Evolutionary conservation across 2,329 filamentous ascomycete genomes (phyloP).

Genomic region (Xylaria arbuscula): DNA sequence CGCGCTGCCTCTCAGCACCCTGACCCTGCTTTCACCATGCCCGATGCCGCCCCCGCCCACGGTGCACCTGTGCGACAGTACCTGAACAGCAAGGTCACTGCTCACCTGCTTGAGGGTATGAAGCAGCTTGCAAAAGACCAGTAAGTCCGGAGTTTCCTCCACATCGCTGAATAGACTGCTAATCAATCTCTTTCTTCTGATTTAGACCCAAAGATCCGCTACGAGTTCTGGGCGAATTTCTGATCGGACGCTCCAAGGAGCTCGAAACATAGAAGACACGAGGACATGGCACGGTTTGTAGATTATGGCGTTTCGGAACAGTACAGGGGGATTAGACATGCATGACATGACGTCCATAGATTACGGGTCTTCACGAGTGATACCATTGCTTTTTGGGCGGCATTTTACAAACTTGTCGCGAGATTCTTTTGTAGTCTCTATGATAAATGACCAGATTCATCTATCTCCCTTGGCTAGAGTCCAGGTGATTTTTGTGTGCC

Average conservation of each 20-base stretch:
- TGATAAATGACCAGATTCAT: conserved; percentile 35
- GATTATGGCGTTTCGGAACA: conserved; percentile 42
- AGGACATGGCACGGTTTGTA: conserved; percentile 27
- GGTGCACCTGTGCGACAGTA: conserved; percentile 77
- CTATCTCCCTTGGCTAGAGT: no score
- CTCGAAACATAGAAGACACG: conserved; percentile 57
- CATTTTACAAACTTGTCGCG: conserved; percentile 33
- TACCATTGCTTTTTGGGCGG: conserved; percentile 41
- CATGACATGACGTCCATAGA: conserved; percentile 30
- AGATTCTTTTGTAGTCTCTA: conserved; percentile 39
- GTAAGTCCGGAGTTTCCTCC: conserved; percentile 59
- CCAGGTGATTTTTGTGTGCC: conserved; percentile 40
- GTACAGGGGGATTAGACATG: conserved; percentile 35
- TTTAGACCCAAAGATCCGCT: conserved; percentile 74
- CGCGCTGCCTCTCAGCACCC: conserved; percentile 68
- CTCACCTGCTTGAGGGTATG: conserved; percentile 77
- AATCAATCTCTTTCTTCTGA: conserved; percentile 10
- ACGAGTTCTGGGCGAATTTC: conserved; percentile 74
- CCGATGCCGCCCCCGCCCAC: conserved; percentile 69
- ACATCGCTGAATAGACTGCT: conserved; percentile 12
- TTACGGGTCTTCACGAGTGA: conserved; percentile 42
- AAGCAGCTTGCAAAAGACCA: conserved; percentile 76
- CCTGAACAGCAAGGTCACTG: conserved; percentile 76
- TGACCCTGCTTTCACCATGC: conserved; percentile 65
- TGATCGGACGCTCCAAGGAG: conserved; percentile 75